A percentile compares a stretch with the other conserved stretches of the same genome.
Conservation (phyloP, 306 rosid genomes). For the Prunus dulcis region DNA sequence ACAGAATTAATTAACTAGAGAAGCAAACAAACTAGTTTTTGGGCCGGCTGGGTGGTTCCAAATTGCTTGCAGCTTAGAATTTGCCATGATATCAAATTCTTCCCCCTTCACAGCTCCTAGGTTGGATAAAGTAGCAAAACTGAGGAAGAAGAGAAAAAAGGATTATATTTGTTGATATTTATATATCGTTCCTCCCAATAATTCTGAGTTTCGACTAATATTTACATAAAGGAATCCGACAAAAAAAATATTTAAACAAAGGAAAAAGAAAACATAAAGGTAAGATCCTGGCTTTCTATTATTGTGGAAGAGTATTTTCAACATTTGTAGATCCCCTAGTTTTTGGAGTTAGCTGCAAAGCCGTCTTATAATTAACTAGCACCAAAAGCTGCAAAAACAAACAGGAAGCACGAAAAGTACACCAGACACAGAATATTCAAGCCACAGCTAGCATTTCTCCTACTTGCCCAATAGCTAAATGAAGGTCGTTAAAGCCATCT, state of each 20-base stretch:
- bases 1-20: not conserved
- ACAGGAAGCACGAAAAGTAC: too few species aligned
- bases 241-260: not conserved
- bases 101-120: not conserved
- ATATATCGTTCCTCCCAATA: not conserved
- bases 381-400: too few species aligned
- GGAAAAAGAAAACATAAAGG: not conserved
- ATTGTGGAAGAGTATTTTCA: not conserved
- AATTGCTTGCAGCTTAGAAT: conserved; percentile 9
- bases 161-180: too few species aligned
- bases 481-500: not conserved
- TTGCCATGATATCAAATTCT: not conserved
- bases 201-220: not conserved
- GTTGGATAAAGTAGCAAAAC: not conserved
- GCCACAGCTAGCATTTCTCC: too few species aligned
- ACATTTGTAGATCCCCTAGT: not conserved
- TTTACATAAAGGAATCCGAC: not conserved
- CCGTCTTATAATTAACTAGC: too few species aligned
- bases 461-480: too few species aligned
- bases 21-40: conserved; percentile 16
- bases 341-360: too few species aligned
- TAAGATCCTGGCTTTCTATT: not conserved
- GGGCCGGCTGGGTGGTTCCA: conserved; percentile 24
- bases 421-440: too few species aligned
- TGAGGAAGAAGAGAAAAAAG: not conserved